Base-by-base conservation (phyloP, 805 yeast species). In the Pichia heedii region DNA sequence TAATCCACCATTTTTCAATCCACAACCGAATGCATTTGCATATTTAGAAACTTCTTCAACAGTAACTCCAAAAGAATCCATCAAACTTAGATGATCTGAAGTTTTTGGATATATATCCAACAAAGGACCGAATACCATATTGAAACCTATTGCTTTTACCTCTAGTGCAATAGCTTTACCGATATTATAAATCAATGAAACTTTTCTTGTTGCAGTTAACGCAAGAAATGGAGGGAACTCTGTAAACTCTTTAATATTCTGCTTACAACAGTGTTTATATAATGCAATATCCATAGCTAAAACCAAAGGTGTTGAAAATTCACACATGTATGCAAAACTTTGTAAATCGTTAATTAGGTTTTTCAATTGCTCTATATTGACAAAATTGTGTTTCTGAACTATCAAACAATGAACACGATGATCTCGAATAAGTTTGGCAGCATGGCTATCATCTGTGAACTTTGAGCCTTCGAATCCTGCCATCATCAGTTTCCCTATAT, bases 211-310 rank as follows among this genome's bases (percentile, higher is more conserved):
- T 19, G 82, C 81, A 3, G 75, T 73, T 21, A 76, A 56, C 4
- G 78, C 82, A 81, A 78, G 75, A 21, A 79, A 77, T 4, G 80
- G 75, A 1, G 84, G 84, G 50, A 72, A 76, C 52, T 74, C 81
- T 11, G 77, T 70, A 16, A 77, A 56, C 42, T 58, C 61, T 8
- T 67, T 66, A 10, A 69, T 65, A 53, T 77, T 81, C 51, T 71
- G 72, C 37, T 76, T 60, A 33, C 76, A 68, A 57, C 75, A 75
- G 59, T 76, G 66, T 76, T 76, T 71, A 3, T 82, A 82, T 8
- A 79, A 76, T 53, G 77, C 82, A 53, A 74, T 78, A 54, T 77
- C 82, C 12, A 77, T 67, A 18, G 78, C 78, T 50, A 77, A 71
- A 54, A 74, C 57, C 27, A 77, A 54, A 0, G 84, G 84, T 45